Percentiles rank a stretch among this genome's conserved stretches.
These are phyloP conservation scores for Petasospora rhodanensis DNA, from an alignment of 1,139 yeast genomes.

Conservation along the genomic window DNA sequence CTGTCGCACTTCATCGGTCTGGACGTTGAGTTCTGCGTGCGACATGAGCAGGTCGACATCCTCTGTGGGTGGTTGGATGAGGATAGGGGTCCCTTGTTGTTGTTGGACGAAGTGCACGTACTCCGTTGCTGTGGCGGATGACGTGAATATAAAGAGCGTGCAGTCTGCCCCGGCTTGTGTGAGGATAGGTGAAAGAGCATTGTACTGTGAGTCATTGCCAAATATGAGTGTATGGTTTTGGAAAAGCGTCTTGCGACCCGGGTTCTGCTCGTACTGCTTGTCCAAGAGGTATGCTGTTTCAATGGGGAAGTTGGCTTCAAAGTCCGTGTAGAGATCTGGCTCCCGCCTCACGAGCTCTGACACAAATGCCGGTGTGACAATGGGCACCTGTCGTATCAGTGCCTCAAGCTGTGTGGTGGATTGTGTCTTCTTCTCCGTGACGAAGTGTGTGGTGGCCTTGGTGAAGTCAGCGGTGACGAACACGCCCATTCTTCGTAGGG, in stretches of 20 bases:
- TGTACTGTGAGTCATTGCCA: constrained; percentile 7
- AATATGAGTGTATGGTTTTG: constrained; percentile 9
- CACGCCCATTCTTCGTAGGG: constrained; percentile 11
- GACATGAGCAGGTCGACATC: constrained; percentile 6
- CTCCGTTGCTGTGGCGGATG: not conserved
- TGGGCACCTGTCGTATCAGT: constrained; percentile 15
- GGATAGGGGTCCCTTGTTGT: constrained; percentile 3
- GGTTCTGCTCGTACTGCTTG: constrained; percentile 6
- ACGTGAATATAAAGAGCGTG: not conserved
- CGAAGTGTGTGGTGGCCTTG: constrained; percentile 17
- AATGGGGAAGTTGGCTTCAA: constrained; percentile 15
- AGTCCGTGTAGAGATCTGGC: constrained; percentile 9
- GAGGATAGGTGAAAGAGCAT: constrained; percentile 9
- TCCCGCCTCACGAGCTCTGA: constrained; percentile 4
- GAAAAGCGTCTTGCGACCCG: constrained; percentile 9
- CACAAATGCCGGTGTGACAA: constrained; percentile 9
- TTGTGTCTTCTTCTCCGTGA: constrained; percentile 6
- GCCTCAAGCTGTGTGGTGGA: constrained; percentile 17
- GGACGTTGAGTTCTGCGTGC: not conserved
- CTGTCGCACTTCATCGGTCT: constrained; percentile 1
- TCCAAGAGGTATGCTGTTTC: constrained; percentile 9
- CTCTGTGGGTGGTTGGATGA: constrained; percentile 9
- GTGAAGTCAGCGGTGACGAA: constrained; percentile 5
- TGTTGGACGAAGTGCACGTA: constrained; percentile 6
- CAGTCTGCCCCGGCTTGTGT: constrained; percentile 3